Conservation (phyloP, 2,329 filamentous ascomycete species). For the Pseudopithomyces maydicus region DNA sequence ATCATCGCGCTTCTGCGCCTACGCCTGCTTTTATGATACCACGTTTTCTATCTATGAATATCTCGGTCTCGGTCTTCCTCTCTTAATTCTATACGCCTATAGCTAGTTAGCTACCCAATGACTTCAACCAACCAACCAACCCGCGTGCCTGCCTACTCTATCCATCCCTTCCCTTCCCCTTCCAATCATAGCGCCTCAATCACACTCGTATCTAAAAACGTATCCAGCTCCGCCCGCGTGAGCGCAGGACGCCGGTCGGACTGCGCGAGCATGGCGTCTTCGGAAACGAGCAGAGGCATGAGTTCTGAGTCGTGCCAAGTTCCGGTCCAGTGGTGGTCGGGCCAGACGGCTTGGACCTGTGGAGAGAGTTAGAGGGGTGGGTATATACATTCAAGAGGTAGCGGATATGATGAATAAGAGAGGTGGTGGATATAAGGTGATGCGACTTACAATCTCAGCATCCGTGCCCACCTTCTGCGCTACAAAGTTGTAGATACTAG, state of each 20-base stretch:
- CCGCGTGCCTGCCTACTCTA: too few relatives aligned
- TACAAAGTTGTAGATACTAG: slow-evolving; percentile 21
- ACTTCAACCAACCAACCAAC: too few relatives aligned
- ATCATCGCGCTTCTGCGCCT: too few relatives aligned
- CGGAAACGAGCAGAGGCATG: slow-evolving; percentile 26
- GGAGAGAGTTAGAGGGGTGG: too few relatives aligned
- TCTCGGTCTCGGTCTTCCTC: too few relatives aligned
- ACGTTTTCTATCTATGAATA: background rate
- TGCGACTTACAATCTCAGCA: slow-evolving; percentile 14
- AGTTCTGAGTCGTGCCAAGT: slow-evolving; percentile 19
- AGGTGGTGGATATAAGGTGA: background rate
- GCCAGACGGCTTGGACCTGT: slow-evolving; percentile 23
- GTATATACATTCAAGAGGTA: too few relatives aligned
- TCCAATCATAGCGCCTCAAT: slow-evolving; percentile 16
- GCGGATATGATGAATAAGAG: too few relatives aligned
- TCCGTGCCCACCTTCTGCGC: slow-evolving; percentile 21
- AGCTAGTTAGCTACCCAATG: too few relatives aligned
- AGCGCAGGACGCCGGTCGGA: slow-evolving; percentile 18
- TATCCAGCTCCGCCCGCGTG: slow-evolving; percentile 22
- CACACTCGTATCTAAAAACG: slow-evolving; percentile 25
- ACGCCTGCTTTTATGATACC: slow-evolving; percentile 1
- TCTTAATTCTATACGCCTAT: too few relatives aligned
- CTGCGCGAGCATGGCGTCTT: slow-evolving; percentile 29
- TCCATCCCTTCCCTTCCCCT: too few relatives aligned
- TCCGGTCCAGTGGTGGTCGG: slow-evolving; percentile 29